Base-by-base conservation (phyloP, 768 basidiomycete species). In the Leccinum imitatum region DNA sequence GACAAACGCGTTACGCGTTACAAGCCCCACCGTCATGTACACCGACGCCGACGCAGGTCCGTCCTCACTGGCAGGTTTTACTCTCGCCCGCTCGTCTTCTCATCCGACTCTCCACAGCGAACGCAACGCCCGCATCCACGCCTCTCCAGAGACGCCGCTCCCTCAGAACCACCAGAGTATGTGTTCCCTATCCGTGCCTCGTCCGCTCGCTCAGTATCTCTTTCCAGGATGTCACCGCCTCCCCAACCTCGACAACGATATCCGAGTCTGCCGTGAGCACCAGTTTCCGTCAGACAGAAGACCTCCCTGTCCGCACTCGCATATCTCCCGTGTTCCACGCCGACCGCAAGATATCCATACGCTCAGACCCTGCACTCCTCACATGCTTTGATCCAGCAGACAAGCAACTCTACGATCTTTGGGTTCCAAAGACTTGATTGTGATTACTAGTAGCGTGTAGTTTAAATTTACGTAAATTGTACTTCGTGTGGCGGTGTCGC, bases 351-450 rank as follows among this genome's bases (percentile, higher is more conserved):
- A 69, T 80, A 35, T 64, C 75, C 21, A 80, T 91, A 65, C 85
- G 87, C 46, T 76, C 84, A 23, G 90, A 92, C 70, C 82, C 87
- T 5, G 75, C 87, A 7, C 76, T 91, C 46, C 69, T 85, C 57
- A 89, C 89, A 35, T 88, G 84, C 63, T 93, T 93, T 66, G 90
- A 93, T 71, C 81, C 84, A 14, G 77, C 81, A 23, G 91, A 93
- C 74, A 85, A 80, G 74, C 87, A 91, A 64, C 77, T 93, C 21
- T 91, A 92, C 65, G 83, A 86, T 50, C 78, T 92, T 10, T 93
- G 91, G 91, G 87, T 79, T 30, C 86, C 88, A 4, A 72, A 55
- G 33, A 39, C 53, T 44, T 72, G 64, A 71, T 19, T 10, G 23
- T 13, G 27, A 27, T 27, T 27, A 27, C 27, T 27, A 27, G 25